Conservation (phyloP, 495 filamentous ascomycete species). For the Staphylotrichum tortipilum region DNA sequence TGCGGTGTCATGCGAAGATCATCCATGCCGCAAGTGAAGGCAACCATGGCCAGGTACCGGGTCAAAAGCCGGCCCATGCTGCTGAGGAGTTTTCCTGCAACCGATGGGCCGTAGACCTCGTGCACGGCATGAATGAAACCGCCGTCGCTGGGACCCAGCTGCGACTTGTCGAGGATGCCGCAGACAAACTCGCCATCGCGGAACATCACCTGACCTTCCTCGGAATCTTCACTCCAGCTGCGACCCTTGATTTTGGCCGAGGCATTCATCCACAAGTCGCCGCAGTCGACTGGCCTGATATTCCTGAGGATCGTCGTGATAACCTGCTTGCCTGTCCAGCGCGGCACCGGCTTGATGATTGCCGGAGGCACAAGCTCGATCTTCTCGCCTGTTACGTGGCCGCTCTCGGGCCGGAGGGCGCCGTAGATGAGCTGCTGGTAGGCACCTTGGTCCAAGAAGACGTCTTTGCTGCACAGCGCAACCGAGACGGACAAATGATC, state of each 20-base stretch:
- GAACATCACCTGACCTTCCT: slow-evolving; percentile 75
- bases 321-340: slow-evolving; percentile 98
- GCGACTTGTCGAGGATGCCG: slow-evolving; percentile 93
- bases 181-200: slow-evolving; percentile 77
- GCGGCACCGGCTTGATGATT: slow-evolving; percentile 65
- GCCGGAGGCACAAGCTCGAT: slow-evolving; percentile 75
- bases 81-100: slow-evolving; percentile 77
- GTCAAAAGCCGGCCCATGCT: slow-evolving; percentile 85
- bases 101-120: slow-evolving; percentile 82
- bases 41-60: slow-evolving; percentile 81
- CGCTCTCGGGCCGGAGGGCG: slow-evolving; percentile 80
- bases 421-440: slow-evolving; percentile 90
- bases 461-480: slow-evolving; percentile 82
- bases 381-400: slow-evolving; percentile 59
- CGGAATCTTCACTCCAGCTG: slow-evolving; percentile 53
- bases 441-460: slow-evolving; percentile 79
- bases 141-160: slow-evolving; percentile 78
- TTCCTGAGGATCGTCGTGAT: slow-evolving; percentile 91
- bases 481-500: slow-evolving; percentile 96
- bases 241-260: slow-evolving; percentile 68
- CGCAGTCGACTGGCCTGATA: slow-evolving; percentile 64
- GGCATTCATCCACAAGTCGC: slow-evolving; percentile 69
- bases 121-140: slow-evolving; percentile 89
- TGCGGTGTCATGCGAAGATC: slow-evolving; percentile 79
- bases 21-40: slow-evolving; percentile 95